Base-by-base conservation (phyloP, 805 yeast species). In the Wickerhamomyces rabaulensis region DNA sequence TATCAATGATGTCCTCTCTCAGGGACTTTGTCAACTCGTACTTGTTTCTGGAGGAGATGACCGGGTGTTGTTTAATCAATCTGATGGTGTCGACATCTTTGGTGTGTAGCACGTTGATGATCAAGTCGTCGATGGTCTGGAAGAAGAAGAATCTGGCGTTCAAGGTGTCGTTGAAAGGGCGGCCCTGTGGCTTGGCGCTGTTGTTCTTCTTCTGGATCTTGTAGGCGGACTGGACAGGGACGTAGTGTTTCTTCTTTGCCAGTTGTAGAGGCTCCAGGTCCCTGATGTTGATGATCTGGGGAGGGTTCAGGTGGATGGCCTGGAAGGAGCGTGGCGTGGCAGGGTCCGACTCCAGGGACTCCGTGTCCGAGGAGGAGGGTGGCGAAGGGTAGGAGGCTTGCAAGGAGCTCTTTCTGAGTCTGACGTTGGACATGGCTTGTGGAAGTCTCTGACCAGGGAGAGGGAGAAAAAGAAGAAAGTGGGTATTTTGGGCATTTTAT, bases 161-260 rank as follows among this genome's bases (percentile, higher is more conserved):
- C 26, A 60, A 42, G 12, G 51, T 51, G 15, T 55, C 58, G 29
- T 57, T 60, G 45, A 57, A 60, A 10, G 64, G 64, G 44, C 64
- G 50, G 16, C 64, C 64, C 35, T 60, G 62, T n/a, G 56, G 41
- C 41, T 50, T 57, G 6, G 36, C 20, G 2, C 25, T 23, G 3
- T 37, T 42, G 4, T 37, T 39, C 41, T 45, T 50, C 43, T 50
- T 49, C 40, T 46, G 42, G 23, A 47, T 41, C 31, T 44, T 46
- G n/a, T 21, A 21, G 12, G 43, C 37, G 13, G 44, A 35, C 40
- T 40, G 41, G 23, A 33, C 37, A 17, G 53, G 42, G 22, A 39
- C 25, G 39, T 57, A 56, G 42, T 59, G 58, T 47, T 56, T 56
- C 56, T 56, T 60, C 46, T 58, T 58, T 1, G 64, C 63, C n/a